phyloP scores from a whole-genome alignment of 2,329 filamentous ascomycete species.

The Aspergillus hortae region DNA sequence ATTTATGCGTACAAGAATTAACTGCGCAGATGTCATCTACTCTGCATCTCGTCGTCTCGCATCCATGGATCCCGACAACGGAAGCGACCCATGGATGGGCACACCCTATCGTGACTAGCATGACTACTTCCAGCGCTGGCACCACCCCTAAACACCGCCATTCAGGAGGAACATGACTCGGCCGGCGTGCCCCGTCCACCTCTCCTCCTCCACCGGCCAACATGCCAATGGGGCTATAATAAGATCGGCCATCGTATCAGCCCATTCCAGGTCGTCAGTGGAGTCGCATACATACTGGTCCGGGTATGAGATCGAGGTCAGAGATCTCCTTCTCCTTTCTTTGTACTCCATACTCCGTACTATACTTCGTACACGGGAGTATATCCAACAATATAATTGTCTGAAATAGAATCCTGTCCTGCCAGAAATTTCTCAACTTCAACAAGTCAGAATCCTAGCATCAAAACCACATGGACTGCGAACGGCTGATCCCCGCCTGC shows the following conservation, averaged over 20 bases:
- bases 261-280: background rate
- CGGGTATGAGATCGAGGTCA: background rate
- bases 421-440: no score
- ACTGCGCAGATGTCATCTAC: no score
- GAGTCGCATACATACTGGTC: no score
- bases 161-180: background rate
- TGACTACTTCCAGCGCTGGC: background rate
- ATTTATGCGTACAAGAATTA: no score
- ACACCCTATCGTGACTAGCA: background rate
- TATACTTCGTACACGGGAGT: no score
- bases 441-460: no score
- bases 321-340: background rate
- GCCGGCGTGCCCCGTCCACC: background rate
- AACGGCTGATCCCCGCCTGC: no score
- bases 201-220: background rate
- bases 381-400: background rate
- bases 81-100: background rate
- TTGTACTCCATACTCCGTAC: no score
- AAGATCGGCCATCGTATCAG: conserved; percentile 5
- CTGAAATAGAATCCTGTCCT: no score
- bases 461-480: no score
- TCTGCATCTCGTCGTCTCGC: background rate
- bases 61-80: background rate
- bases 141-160: background rate
- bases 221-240: background rate